Percentiles rank a stretch among this genome's conserved stretches.
Conservation (phyloP, 106 monocot genomes). For the Dendrobium huoshanense region DNA sequence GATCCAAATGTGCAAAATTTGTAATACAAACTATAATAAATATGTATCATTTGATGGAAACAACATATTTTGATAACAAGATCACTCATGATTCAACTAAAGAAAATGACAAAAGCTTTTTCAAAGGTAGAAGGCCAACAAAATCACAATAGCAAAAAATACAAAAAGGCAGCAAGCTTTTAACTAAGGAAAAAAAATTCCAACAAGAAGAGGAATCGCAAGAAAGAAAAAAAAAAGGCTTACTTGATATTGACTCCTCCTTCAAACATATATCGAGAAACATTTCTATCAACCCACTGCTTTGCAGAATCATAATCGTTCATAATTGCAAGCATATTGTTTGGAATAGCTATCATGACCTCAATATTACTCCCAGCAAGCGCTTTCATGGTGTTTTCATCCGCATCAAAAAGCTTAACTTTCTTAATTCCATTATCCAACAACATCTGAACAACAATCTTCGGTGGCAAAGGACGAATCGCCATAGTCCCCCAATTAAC, state of each 20-base stretch:
- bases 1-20: too few species aligned
- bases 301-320: slow-evolving; percentile 35
- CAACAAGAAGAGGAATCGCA: background rate
- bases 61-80: too few species aligned
- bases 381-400: slow-evolving; percentile 22
- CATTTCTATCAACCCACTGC: slow-evolving; percentile 37
- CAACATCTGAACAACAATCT: slow-evolving; percentile 41
- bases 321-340: slow-evolving; percentile 31
- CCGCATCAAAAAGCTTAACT: slow-evolving; percentile 51
- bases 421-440: slow-evolving; percentile 52
- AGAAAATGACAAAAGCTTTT: background rate
- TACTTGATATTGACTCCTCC: slow-evolving; percentile 49
- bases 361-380: slow-evolving; percentile 34
- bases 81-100: background rate
- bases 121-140: background rate
- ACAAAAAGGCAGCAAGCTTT: background rate
- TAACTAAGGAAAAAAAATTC: background rate
- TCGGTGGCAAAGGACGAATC: slow-evolving; percentile 38
- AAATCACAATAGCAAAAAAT: background rate
- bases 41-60: too few species aligned
- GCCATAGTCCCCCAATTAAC: slow-evolving; percentile 64
- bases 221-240: slow-evolving; percentile 1
- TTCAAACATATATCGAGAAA: slow-evolving; percentile 31
- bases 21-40: too few species aligned
- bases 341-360: slow-evolving; percentile 49